These are phyloP conservation scores for Leersia perrieri DNA, from an alignment of 176 grass and related monocot species.

Conservation along the genomic window DNA sequence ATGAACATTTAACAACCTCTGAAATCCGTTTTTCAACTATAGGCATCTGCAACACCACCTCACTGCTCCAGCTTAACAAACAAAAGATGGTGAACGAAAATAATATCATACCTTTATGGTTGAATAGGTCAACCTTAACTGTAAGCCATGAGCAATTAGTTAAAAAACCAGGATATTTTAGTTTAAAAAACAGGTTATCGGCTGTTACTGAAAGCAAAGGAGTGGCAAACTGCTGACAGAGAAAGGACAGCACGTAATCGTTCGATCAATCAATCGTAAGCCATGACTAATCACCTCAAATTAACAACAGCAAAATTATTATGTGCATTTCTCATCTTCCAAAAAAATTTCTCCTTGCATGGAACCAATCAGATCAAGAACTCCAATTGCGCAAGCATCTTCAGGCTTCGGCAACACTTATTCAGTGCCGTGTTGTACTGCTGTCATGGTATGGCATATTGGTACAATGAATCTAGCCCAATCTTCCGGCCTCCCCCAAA, in stretches of 20 bases:
- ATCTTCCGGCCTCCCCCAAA: not conserved
- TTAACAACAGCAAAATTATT: not conserved
- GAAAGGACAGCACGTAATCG: not conserved
- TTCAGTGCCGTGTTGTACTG: not conserved
- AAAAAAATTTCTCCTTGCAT: too few relatives aligned
- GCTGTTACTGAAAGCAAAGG: not conserved
- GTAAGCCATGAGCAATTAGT: not conserved
- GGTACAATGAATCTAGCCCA: not conserved
- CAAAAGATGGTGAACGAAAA: not conserved
- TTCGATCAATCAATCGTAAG: not conserved
- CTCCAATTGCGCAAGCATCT: not conserved
- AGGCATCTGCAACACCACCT: not conserved
- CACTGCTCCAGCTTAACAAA: not conserved
- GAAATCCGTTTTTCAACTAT: conserved; percentile 2
- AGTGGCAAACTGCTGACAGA: not conserved
- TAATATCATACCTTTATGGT: not conserved
- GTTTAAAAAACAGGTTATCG: not conserved
- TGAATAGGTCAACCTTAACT: not conserved
- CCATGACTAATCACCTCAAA: not conserved
- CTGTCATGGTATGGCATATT: not conserved
- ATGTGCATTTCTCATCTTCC: too few relatives aligned
- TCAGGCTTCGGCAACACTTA: too few relatives aligned
- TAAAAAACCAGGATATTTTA: too few relatives aligned
- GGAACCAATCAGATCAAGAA: not conserved
- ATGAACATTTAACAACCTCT: not conserved